These are phyloP conservation scores for Globisporangium acanthophoron DNA, from an alignment of 352 stramenopile species.

Conservation along the genomic window DNA sequence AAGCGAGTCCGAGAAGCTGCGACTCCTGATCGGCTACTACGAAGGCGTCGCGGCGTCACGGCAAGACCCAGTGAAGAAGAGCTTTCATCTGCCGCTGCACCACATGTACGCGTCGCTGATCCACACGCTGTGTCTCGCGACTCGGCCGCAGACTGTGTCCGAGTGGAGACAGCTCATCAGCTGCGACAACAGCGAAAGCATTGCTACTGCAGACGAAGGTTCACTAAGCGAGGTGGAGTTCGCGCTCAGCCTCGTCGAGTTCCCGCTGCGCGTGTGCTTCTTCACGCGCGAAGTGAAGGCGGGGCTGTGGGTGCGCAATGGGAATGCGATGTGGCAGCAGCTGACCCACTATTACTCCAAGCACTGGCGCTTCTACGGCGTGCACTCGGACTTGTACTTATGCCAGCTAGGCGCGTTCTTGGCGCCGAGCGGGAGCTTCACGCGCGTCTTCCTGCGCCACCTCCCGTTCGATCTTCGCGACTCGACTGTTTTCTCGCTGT, in stretches of 20 bases:
- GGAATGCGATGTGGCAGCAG: slow-evolving; percentile 76
- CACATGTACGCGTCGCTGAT: slow-evolving; percentile 67
- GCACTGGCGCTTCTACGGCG: slow-evolving; percentile 72
- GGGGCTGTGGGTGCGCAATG: slow-evolving; percentile 75
- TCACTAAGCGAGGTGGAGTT: slow-evolving; percentile 26
- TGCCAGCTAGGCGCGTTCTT: slow-evolving; percentile 50
- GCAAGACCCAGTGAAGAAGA: slow-evolving; percentile 38
- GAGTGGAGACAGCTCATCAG: slow-evolving; percentile 50
- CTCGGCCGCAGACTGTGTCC: slow-evolving; percentile 25
- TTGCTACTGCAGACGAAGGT: too few species aligned
- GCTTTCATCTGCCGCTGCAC: slow-evolving; percentile 73
- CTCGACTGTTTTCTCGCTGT: slow-evolving; percentile 6
- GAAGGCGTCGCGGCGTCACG: slow-evolving; percentile 21
- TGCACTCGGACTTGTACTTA: slow-evolving; percentile 70
- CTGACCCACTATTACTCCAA: slow-evolving; percentile 78
- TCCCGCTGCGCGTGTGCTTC: slow-evolving; percentile 51
- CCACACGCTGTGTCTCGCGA: slow-evolving; percentile 39
- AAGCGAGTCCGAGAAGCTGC: slow-evolving; percentile 16
- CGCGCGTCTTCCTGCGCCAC: slow-evolving; percentile 51
- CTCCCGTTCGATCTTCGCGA: slow-evolving; percentile 24
- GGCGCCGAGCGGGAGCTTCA: slow-evolving; percentile 47
- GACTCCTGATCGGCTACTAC: slow-evolving; percentile 31
- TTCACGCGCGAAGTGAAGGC: slow-evolving; percentile 71
- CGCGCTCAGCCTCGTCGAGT: slow-evolving; percentile 35
- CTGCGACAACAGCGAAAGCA: slow-evolving; percentile 2